Evolutionary conservation across 169 alveolate species (phyloP).

Genomic region (Plasmodium inui): DNA sequence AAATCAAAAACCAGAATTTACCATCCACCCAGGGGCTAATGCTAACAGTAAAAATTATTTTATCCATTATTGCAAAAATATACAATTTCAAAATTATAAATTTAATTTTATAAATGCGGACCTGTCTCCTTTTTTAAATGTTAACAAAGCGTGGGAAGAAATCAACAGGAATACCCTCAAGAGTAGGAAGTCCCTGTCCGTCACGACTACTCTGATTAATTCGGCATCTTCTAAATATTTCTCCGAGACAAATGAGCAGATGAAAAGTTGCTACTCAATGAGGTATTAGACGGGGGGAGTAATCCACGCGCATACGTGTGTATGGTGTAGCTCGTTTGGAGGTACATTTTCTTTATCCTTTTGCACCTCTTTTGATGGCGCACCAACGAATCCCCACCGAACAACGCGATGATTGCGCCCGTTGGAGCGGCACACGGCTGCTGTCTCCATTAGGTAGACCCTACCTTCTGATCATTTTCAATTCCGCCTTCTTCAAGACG

Average conservation of each 20-base stretch:
- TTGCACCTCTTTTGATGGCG: neutral
- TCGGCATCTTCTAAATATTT: constrained; percentile 30
- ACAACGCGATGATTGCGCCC: neutral
- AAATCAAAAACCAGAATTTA: constrained; percentile 85
- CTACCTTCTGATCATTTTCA: neutral
- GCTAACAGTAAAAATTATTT: constrained; percentile 84
- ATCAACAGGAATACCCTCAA: constrained; percentile 72
- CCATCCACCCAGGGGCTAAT: constrained; percentile 88
- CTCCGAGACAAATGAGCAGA: constrained; percentile 7
- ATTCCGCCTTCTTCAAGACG: neutral
- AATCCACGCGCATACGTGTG: neutral
- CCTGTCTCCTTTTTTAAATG: constrained; percentile 77
- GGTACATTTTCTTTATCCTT: neutral
- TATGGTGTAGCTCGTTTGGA: neutral
- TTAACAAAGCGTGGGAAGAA: constrained; percentile 86
- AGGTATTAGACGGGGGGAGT: neutral
- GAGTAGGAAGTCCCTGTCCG: constrained; percentile 38
- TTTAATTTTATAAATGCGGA: constrained; percentile 43
- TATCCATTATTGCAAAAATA: constrained; percentile 79
- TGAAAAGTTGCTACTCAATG: constrained; percentile 35
- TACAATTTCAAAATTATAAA: constrained; percentile 66
- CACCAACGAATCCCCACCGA: neutral
- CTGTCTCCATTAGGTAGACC: neutral
- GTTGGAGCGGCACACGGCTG: neutral
- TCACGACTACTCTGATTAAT: constrained; percentile 43